Evolutionary conservation across 179 eudicot genomes (phyloP), one percentile per base, ranked within the genome.

Genomic region (Heliamphora ciliata): DNA sequence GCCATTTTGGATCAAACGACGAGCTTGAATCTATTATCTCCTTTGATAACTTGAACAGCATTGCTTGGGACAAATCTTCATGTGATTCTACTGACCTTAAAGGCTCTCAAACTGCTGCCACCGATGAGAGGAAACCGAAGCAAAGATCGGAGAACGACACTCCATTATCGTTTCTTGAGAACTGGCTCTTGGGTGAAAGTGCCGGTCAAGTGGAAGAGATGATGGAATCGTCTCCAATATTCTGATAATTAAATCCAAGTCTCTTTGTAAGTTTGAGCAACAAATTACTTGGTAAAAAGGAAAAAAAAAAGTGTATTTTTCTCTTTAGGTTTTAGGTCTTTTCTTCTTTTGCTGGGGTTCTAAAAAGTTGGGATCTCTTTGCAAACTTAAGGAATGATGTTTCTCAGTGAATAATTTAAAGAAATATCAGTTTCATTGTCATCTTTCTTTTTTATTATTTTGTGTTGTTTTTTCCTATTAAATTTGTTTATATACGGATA

Each of bases 161-260:
- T 79, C 89, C 91, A 50, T 81, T 89, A 47, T 75, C 87, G 14
- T 85, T 84, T 74, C 83, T 89, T 48, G 91, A 87, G 72, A 87
- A 83, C 54, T 89, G 90, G 91, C 85, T 89, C 18, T 82, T 89
- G 81, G 90, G 87, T 74, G 91, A 88, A 68, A 77, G 68, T 82
- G 83, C 84, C 55, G 82, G 61, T 65, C 90, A 87, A 74, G 87
- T 80, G 24, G 89, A 86, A 77, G 91, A 81, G 56, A 79, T 79
- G 51, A 83, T 84, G 87, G 87, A 85, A 70, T 63, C 87, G 24
- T 83, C 89, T 79, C 72, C 84, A 18, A 86, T 88, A 56, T 85
- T 88, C 85, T 84, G 69, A 65, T 31, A 31, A 1, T 31, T 74
- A 11, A 58, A 69, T 31, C 14, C 6, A 51, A 8, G 6, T 11